Evolutionary conservation across 2,329 filamentous ascomycete genomes (phyloP).

Genomic region (Fusarium metavorans): DNA sequence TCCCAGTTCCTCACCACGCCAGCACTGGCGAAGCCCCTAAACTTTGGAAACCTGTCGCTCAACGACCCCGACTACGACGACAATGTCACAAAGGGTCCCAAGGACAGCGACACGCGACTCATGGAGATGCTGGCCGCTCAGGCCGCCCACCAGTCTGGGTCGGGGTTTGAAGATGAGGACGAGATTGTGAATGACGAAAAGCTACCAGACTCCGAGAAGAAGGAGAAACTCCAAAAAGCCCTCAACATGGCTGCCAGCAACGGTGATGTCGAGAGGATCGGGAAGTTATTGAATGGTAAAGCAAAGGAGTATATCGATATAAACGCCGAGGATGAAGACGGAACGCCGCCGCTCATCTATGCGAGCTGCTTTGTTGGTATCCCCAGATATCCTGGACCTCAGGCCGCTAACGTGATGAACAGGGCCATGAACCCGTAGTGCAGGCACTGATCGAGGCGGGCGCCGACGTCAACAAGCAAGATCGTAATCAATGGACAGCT

Average conservation of each 20-base stretch:
- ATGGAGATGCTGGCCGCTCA: constrained; percentile 98
- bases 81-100: constrained; percentile 62
- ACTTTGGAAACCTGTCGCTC: constrained; percentile 84
- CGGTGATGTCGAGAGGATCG: constrained; percentile 86
- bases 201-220: constrained; percentile 81
- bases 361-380: constrained; percentile 91
- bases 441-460: constrained; percentile 85
- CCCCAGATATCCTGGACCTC: not conserved
- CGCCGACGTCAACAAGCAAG: constrained; percentile 90
- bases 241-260: constrained; percentile 97
- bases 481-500: constrained; percentile 96
- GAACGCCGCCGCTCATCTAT: constrained; percentile 96
- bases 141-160: constrained; percentile 81
- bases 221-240: constrained; percentile 83
- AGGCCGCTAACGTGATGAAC: constrained; percentile 12
- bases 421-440: constrained; percentile 93
- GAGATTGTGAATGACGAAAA: constrained; percentile 80
- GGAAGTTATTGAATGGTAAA: constrained; percentile 78
- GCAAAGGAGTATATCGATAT: constrained; percentile 84
- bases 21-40: constrained; percentile 83
- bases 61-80: constrained; percentile 84
- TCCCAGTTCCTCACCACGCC: constrained; percentile 94
- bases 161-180: constrained; percentile 82
- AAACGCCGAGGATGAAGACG: constrained; percentile 91
- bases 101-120: constrained; percentile 86